These are phyloP conservation scores for Dryadomyces quercus-mongolicae DNA, from an alignment of 2,329 filamentous ascomycete species.

Conservation along the genomic window DNA sequence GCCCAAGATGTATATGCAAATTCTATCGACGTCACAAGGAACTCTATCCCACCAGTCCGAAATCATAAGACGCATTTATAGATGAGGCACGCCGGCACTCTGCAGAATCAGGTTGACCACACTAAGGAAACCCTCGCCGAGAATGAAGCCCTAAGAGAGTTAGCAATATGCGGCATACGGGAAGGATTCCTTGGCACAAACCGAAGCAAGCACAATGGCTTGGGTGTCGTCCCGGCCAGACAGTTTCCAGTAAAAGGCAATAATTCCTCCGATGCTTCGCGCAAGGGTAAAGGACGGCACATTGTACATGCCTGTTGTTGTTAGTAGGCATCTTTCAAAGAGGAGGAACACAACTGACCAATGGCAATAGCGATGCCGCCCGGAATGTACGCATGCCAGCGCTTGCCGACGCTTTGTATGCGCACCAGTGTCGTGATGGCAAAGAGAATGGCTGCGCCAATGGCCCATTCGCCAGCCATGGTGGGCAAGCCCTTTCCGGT, in stretches of 20 bases:
- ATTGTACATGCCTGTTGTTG: slow-evolving; percentile 77
- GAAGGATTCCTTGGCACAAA: slow-evolving; percentile 22
- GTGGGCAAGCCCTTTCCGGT: slow-evolving; percentile 79
- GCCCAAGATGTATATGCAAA: background rate
- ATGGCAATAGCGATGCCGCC: slow-evolving; percentile 94
- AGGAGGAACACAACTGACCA: slow-evolving; percentile 32
- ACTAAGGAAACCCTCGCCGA: slow-evolving; percentile 84
- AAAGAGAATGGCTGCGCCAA: slow-evolving; percentile 64
- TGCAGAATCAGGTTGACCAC: slow-evolving; percentile 82
- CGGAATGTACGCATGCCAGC: slow-evolving; percentile 68
- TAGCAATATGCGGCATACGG: background rate
- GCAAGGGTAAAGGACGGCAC: slow-evolving; percentile 92
- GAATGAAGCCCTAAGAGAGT: slow-evolving; percentile 59
- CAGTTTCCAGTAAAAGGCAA: slow-evolving; percentile 66
- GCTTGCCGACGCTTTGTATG: slow-evolving; percentile 40
- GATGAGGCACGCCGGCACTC: slow-evolving; percentile 33
- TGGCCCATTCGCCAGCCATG: slow-evolving; percentile 71
- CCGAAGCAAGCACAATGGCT: slow-evolving; percentile 75
- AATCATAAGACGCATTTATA: background rate
- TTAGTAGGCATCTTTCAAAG: background rate
- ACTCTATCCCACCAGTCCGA: background rate
- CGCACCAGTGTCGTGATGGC: slow-evolving; percentile 57
- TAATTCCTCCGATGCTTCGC: slow-evolving; percentile 63
- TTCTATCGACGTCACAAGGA: background rate
- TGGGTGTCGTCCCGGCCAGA: slow-evolving; percentile 51